These are phyloP conservation scores for Polytrichum commune DNA, from an alignment of 225 moss, liverwort and hornwort genomes.

Conservation along the genomic window DNA sequence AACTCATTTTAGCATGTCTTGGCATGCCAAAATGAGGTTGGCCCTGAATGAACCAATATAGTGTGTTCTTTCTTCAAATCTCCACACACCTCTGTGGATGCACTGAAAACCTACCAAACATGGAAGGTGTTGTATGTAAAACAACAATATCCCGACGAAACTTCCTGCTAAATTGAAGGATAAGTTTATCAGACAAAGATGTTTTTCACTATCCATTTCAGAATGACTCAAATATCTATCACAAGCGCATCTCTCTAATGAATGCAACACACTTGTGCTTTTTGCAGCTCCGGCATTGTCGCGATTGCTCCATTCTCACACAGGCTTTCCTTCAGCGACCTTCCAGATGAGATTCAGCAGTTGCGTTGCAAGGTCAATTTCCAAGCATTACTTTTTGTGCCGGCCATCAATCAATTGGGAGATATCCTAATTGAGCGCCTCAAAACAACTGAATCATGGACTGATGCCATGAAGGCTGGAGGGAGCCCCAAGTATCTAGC, in stretches of 20 bases:
- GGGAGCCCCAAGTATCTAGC: constrained; percentile 56
- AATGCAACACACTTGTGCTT: neutral
- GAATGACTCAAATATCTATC: neutral
- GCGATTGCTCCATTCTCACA: constrained; percentile 95
- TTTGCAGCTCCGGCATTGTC: constrained; percentile 74
- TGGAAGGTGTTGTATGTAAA: no score
- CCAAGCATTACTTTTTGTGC: constrained; percentile 79
- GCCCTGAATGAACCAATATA: no score
- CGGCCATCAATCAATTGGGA: constrained; percentile 58
- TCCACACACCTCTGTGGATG: no score
- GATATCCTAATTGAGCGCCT: constrained; percentile 71
- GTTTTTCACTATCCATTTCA: no score
- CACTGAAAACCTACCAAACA: no score
- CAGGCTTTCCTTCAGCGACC: constrained; percentile 76
- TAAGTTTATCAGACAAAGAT: no score
- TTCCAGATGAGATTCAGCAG: constrained; percentile 73
- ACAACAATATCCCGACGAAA: no score
- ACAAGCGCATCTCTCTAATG: neutral
- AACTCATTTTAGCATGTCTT: no score
- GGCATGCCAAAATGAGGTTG: no score
- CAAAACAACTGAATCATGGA: constrained; percentile 29
- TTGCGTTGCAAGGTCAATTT: constrained; percentile 90
- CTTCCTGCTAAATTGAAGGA: no score
- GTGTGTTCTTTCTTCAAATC: no score
- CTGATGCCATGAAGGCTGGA: constrained; percentile 18